A percentile compares a stretch with the other conserved stretches of the same genome.
Evolutionary conservation across 2,329 filamentous ascomycete species (phyloP).

Genomic region (Neonectria sp.): DNA sequence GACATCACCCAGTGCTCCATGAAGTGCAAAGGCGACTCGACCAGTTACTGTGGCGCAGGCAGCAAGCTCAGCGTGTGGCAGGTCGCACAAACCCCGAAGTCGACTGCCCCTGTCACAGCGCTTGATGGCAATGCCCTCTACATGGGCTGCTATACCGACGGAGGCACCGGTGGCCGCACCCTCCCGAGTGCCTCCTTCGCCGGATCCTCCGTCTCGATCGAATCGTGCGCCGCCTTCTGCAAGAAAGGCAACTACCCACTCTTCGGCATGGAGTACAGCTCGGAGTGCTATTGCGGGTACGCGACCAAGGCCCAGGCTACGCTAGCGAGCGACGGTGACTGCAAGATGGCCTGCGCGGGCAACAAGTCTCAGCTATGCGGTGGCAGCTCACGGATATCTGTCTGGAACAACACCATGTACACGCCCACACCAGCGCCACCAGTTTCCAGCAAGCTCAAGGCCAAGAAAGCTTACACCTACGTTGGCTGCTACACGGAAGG

Average conservation of each 20-base stretch:
- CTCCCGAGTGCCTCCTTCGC: conserved; percentile 36
- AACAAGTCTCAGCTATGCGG: conserved; percentile 38
- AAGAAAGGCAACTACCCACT: conserved; percentile 41
- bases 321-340: conserved; percentile 36
- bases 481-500: conserved; percentile 43
- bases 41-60: conserved; percentile 45
- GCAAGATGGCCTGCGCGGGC: conserved; percentile 38
- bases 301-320: conserved; percentile 37
- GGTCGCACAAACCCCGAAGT: conserved; percentile 33
- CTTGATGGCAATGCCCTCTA: conserved; percentile 34
- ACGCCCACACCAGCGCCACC: conserved; percentile 1
- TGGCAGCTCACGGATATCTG: conserved; percentile 37
- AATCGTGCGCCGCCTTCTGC: conserved; percentile 41
- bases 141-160: conserved; percentile 42
- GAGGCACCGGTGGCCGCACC: conserved; percentile 40
- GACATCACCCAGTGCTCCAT: conserved; percentile 45
- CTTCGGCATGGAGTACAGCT: conserved; percentile 44
- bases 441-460: not conserved
- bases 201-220: conserved; percentile 37
- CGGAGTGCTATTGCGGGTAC: conserved; percentile 42
- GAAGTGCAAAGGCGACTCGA: conserved; percentile 44
- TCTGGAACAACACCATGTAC: conserved; percentile 39
- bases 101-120: conserved; percentile 30
- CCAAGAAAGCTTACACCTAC: conserved; percentile 16
- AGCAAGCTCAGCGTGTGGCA: conserved; percentile 43